These are phyloP conservation scores for Neurospora sp. DNA, from an alignment of 495 filamentous ascomycete species.

Conservation along the genomic window DNA sequence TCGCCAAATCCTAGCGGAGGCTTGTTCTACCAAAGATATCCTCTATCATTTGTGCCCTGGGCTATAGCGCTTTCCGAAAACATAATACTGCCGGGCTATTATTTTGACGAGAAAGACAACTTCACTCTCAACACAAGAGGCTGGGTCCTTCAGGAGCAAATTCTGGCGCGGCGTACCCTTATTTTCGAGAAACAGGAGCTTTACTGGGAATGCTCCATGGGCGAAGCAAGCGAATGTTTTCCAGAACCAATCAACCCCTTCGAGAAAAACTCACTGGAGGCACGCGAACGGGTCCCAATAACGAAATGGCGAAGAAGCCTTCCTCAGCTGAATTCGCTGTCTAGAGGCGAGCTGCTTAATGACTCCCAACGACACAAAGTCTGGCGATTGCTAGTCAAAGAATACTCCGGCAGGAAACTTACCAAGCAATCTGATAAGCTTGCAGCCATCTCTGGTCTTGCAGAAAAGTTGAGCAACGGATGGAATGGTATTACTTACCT, in stretches of 20 bases:
- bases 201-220: conserved; percentile 7
- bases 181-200: conserved; percentile 6
- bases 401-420: conserved; percentile 10
- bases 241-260: too few relatives aligned
- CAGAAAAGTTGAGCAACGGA: background rate
- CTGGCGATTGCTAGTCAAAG: background rate
- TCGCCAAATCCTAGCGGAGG: background rate
- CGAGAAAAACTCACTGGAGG: too few relatives aligned
- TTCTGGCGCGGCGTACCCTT: conserved; percentile 10
- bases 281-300: too few relatives aligned
- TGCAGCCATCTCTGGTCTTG: conserved; percentile 6
- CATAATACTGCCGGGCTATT: background rate
- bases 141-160: conserved; percentile 17
- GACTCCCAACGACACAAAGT: background rate
- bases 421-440: conserved; percentile 6
- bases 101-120: background rate
- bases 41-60: background rate
- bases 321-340: too few relatives aligned
- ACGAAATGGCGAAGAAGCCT: too few relatives aligned
- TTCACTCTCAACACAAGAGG: conserved; percentile 2
- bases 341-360: background rate
- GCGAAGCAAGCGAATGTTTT: conserved; percentile 4
- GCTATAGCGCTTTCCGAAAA: background rate
- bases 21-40: background rate
- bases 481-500: conserved; percentile 7